Base-by-base conservation (phyloP, 2,329 filamentous ascomycete species). In the Clonostachys rhizophaga region DNA sequence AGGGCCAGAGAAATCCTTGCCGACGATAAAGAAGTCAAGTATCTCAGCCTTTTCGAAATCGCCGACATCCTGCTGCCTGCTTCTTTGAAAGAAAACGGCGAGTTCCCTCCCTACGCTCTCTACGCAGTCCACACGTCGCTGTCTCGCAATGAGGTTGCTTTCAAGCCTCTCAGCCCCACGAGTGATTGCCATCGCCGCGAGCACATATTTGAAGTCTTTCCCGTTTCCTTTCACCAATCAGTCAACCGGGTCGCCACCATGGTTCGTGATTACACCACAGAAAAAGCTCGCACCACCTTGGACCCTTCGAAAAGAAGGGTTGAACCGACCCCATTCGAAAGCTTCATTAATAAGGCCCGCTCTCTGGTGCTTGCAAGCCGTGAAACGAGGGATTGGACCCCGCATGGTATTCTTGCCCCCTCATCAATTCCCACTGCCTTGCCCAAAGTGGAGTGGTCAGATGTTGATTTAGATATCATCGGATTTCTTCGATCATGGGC, bases 41-140 rank as follows among this genome's bases (percentile, higher is more conserved):
- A 79, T 49, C 61, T 80, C 48, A 76, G 71, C 34, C 58, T 83
- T 8, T 67, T 73, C 44, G 71, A 81, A 51, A 71, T 82, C 40
- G 70, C 78, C 6, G 64, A 71, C 16, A 55, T 65, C 17, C 54
- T 79, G 17, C 62, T 78, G 64, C 67, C 3, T 50, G 57, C 9
- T 55, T 61, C 10, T 55, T 66, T 49, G 37, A 69, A 66, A 49
- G 50, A 53, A 2, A 59, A 62, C 18, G 63, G 61, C 2, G 65
- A 62, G 10, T 75, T 75, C 46, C 65, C 74, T 1, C 53, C 73
- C 1, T 57, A 72, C 30, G 74, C 76, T 9, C 64, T 90, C 6
- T 87, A 89, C 56, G 87, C 88, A 5, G 81, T 91, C 7, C 84
- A 90, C 54, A 79, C 79, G 47, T 77, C 84, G 9, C 60, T 92